Conservation (phyloP, 176 grass and related monocot species). For the Oryza officinalis region DNA sequence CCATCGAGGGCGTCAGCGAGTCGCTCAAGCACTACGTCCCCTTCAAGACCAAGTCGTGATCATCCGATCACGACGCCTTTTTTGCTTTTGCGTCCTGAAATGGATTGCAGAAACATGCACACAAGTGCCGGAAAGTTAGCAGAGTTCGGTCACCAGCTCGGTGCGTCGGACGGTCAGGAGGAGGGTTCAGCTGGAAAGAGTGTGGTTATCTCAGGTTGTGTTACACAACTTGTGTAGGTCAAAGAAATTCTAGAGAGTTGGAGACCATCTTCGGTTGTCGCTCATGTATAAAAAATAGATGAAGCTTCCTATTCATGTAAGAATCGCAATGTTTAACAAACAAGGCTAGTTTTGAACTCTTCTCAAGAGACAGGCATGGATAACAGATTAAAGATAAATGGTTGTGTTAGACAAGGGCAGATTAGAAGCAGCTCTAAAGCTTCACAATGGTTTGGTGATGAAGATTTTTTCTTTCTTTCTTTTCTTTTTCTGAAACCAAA, state of each 20-base stretch:
- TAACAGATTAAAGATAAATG: neutral
- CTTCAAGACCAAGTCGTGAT: conserved; percentile 70
- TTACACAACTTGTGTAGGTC: neutral
- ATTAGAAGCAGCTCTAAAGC: neutral
- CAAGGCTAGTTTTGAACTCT: neutral
- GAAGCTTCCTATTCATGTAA: conserved; percentile 7
- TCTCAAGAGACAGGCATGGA: neutral
- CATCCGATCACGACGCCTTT: neutral
- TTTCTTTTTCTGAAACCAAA: neutral
- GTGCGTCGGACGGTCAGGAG: neutral
- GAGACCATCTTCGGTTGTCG: neutral
- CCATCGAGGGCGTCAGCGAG: conserved; percentile 65
- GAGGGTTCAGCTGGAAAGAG: neutral
- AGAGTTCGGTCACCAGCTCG: neutral
- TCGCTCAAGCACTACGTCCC: conserved; percentile 64
- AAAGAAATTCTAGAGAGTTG: conserved; percentile 12
- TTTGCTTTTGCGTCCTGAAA: neutral
- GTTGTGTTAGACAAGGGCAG: neutral
- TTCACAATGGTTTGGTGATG: neutral
- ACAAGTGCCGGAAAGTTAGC: too few relatives aligned
- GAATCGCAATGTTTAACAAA: neutral
- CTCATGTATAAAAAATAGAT: neutral
- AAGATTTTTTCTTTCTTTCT: neutral
- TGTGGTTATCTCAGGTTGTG: neutral
- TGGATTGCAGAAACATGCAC: neutral